phyloP scores from a whole-genome alignment of 768 basidiomycete genomes.

The Calocera cornea region DNA sequence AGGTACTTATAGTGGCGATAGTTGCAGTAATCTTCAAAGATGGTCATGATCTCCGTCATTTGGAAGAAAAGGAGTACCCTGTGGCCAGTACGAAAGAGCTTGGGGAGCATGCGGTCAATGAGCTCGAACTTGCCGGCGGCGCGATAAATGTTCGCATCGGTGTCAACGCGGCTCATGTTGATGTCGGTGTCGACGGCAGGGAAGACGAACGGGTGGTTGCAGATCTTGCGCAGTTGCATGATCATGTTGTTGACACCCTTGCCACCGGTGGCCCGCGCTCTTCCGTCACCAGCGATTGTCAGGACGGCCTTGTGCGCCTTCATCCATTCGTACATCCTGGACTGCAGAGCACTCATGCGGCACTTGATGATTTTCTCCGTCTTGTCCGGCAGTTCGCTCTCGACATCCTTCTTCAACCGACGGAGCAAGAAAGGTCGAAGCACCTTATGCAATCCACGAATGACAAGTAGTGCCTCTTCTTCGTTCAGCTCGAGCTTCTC shows the following conservation, averaged over 20 bases:
- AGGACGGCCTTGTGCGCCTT: slow-evolving; percentile 39
- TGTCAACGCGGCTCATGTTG: slow-evolving; percentile 23
- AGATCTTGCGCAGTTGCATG: slow-evolving; percentile 21
- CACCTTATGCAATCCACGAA: slow-evolving; percentile 29
- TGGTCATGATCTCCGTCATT: slow-evolving; percentile 31
- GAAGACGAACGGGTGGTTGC: slow-evolving; percentile 34
- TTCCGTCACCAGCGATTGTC: slow-evolving; percentile 58
- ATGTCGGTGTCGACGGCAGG: slow-evolving; percentile 29
- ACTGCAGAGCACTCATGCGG: slow-evolving; percentile 27
- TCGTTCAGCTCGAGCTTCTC: slow-evolving; percentile 36
- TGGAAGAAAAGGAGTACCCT: slow-evolving; percentile 37
- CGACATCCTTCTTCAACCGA: slow-evolving; percentile 20
- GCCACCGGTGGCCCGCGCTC: slow-evolving; percentile 31
- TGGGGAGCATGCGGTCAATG: slow-evolving; percentile 32
- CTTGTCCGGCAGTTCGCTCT: slow-evolving; percentile 29
- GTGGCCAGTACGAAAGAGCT: slow-evolving; percentile 31
- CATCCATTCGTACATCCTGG: slow-evolving; percentile 25
- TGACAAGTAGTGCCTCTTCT: slow-evolving; percentile 35
- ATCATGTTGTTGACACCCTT: slow-evolving; percentile 1
- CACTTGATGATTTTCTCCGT: slow-evolving; percentile 30
- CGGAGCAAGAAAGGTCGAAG: slow-evolving; percentile 21
- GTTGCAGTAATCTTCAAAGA: slow-evolving; percentile 23
- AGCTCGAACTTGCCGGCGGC: slow-evolving; percentile 34
- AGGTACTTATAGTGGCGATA: slow-evolving; percentile 25
- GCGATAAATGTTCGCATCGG: slow-evolving; percentile 26